phyloP scores from a whole-genome alignment of 2,329 filamentous ascomycete species.

The Pyricularia pennisetigena region DNA sequence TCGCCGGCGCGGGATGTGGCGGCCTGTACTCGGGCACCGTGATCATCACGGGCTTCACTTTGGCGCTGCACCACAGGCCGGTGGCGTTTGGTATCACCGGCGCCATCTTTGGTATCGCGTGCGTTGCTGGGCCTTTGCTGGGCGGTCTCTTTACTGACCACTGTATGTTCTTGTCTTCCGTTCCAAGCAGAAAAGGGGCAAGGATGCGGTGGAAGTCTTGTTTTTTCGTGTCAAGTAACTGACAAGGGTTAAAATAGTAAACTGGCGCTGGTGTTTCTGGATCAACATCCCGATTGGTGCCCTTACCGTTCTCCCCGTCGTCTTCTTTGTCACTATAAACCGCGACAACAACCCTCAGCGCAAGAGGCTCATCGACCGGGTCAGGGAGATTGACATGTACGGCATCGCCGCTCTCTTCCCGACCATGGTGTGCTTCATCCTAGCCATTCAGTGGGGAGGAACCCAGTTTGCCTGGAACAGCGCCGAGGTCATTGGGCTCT shows the following conservation, averaged over 20 bases:
- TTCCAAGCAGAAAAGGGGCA: too few relatives aligned
- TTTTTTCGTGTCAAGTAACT: background rate
- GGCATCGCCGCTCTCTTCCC: constrained; percentile 42
- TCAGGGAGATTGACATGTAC: constrained; percentile 37
- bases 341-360: constrained; percentile 19
- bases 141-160: constrained; percentile 27
- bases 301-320: constrained; percentile 21
- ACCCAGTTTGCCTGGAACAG: constrained; percentile 38
- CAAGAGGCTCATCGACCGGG: constrained; percentile 22
- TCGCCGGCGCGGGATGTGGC: constrained; percentile 35
- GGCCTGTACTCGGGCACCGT: constrained; percentile 34
- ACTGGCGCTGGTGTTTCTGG: constrained; percentile 22
- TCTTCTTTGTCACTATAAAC: constrained; percentile 34
- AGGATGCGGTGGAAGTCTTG: too few relatives aligned
- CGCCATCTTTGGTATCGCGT: constrained; percentile 41
- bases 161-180: background rate
- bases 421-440: constrained; percentile 39
- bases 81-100: constrained; percentile 39
- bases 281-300: constrained; percentile 11
- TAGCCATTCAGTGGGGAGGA: constrained; percentile 49
- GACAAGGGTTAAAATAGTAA: constrained; percentile 8
- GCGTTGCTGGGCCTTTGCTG: constrained; percentile 30
- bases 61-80: constrained; percentile 39
- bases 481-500: constrained; percentile 37
- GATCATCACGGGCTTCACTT: constrained; percentile 31